Evolutionary conservation across 2,329 filamentous ascomycete species (phyloP), one percentile per base, ranked within the genome.

Genomic region (Cladosporium oxysporum): DNA sequence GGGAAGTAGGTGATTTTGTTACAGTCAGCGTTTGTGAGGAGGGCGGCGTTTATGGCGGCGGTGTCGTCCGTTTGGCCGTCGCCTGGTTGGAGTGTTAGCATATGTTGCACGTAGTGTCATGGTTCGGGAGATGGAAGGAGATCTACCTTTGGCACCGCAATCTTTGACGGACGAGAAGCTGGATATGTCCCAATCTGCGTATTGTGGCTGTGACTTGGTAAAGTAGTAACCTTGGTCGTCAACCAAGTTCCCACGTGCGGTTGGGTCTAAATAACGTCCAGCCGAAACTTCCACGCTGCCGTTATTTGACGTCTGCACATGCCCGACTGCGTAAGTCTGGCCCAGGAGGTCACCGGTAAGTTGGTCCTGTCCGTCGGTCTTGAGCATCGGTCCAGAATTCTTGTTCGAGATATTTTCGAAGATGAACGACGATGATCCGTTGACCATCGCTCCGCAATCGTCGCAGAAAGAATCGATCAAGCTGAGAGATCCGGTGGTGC

Each of bases 41-140:
- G 90, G 69, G 92, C 92, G 57, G 82, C 78, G 81, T 97, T 97
- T 84, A 98, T 96, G 64, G 85, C 85, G 2, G 78, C 76, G 2
- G 88, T 89, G 71, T 89, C 86, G 73, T 89, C 87, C 1, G 84
- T 83, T 2, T 76, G 74, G 14, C 85, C 87, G 72, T 89, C 82
- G 58, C 86, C 87, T 55, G 71, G 16, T 47, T 23, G 37, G 80
- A 14, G 60, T 78, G 58, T 59, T 58, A 62, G 52, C 31, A n/a
- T 65, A 18, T 53, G 18, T 11, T 33, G 28, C 26, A 31, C 10
- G 21, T 7, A 3, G 8, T 1, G 5, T 4, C 5, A 16, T 35
- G 33, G 11, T 35, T 35, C 1, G 33, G 33, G 12, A 5, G 33
- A 14, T 35, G 10, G 16, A 41, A 41, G 5, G 18, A 3, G 33